phyloP scores from a whole-genome alignment of 768 basidiomycete species.

The Naganishia vishniacii region DNA sequence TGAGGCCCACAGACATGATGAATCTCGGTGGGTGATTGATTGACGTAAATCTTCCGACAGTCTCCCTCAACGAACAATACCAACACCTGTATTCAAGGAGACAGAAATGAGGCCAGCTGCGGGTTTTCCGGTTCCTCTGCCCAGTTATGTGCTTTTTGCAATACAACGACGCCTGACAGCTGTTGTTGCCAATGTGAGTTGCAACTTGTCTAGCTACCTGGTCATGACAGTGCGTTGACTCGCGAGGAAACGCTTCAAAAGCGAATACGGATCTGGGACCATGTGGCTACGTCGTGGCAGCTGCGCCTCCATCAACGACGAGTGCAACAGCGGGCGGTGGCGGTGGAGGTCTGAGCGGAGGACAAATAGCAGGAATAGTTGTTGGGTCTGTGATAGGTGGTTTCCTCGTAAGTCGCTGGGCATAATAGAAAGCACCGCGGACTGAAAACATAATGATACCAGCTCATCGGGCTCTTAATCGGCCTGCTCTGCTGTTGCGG shows the following conservation, averaged over 20 bases:
- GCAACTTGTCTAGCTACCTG: no score
- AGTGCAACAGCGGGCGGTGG: constrained; percentile 19
- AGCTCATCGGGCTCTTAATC: constrained; percentile 17
- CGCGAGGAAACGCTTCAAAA: background rate
- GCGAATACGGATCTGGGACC: constrained; percentile 37
- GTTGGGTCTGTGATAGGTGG: constrained; percentile 43
- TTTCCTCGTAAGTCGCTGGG: constrained; percentile 41
- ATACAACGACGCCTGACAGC: constrained; percentile 33
- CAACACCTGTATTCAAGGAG: constrained; percentile 37
- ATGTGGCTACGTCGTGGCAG: constrained; percentile 39
- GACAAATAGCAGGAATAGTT: constrained; percentile 41
- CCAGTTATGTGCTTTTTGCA: constrained; percentile 40
- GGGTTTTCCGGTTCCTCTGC: constrained; percentile 34
- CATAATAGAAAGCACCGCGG: no score
- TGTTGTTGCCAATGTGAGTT: constrained; percentile 41
- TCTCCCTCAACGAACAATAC: constrained; percentile 36
- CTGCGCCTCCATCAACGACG: constrained; percentile 7
- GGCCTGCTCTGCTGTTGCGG: constrained; percentile 11
- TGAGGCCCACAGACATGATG: background rate
- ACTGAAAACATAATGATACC: background rate
- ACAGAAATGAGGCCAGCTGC: constrained; percentile 41
- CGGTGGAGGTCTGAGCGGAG: constrained; percentile 30
- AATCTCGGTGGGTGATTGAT: no score
- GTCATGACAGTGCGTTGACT: no score
- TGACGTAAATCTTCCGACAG: background rate